phyloP scores from a whole-genome alignment of 306 rosid genomes.

The Senna siamea region DNA sequence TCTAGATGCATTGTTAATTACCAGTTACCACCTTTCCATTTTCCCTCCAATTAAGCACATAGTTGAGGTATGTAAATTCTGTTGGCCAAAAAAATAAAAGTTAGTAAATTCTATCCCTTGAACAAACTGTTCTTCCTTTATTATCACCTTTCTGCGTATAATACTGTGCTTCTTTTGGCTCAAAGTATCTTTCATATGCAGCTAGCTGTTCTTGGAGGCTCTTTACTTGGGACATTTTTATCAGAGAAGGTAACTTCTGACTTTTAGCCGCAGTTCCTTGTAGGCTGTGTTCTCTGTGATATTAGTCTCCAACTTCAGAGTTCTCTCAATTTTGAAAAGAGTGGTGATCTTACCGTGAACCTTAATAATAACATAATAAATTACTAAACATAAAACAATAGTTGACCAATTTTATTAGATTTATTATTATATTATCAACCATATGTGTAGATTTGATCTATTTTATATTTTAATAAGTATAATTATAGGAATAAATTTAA shows the following conservation, averaged over 20 bases:
- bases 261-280: conserved; percentile 29
- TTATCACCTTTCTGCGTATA: conserved; percentile 11
- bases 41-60: neutral
- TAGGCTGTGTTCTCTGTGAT: conserved; percentile 8
- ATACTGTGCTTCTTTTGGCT: conserved; percentile 16
- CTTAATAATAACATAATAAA: too few species aligned
- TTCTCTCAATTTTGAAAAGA: conserved; percentile 14
- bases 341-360: too few species aligned
- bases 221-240: conserved; percentile 83
- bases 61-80: neutral
- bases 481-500: too few species aligned
- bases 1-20: conserved; percentile 10
- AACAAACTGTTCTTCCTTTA: conserved; percentile 32
- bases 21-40: neutral
- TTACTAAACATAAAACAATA: too few species aligned
- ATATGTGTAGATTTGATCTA: too few species aligned
- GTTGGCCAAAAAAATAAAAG: too few species aligned
- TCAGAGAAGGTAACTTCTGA: conserved; percentile 85
- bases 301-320: conserved; percentile 27
- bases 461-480: too few species aligned
- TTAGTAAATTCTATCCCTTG: conserved; percentile 1
- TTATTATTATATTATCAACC: too few species aligned
- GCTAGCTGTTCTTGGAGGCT: conserved; percentile 96
- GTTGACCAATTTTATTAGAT: neutral
- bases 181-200: conserved; percentile 42